Evolutionary conservation across 2,329 filamentous ascomycete species (phyloP), one percentile per base, ranked within the genome.

Genomic region (Botrytis squamosa): DNA sequence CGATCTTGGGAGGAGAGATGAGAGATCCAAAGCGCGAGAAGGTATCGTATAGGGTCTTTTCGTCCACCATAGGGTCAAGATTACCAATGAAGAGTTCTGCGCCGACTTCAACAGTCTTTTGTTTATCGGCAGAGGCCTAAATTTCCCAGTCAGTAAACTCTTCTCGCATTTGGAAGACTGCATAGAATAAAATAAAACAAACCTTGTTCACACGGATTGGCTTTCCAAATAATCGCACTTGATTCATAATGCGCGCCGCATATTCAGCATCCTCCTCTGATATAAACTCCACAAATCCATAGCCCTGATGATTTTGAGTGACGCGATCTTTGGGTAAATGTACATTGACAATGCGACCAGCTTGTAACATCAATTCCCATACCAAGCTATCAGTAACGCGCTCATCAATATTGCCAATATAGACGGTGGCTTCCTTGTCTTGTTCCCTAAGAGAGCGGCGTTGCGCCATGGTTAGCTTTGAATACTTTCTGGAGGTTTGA

Each of bases 271-370:
- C 96, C 80, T 94, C 91, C 82, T 97, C 94, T 78, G 92, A 95
- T 81, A 94, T 95, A 83, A 98, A 99, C 84, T 99, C 96, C 83
- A 99, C 96, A 84, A 99, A 99, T 80, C 96, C 96, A 86, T 98
- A 99, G 79, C 96, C 96, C 84, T 98, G 96, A 83, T 99, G 96
- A 73, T 91, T 92, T 81, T 98, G 94, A 65, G 96, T 98, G 79
- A 99, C 96, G 83, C 96, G 93, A 84, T 99, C 96, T 86, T 98
- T 97, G 73, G 96, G 96, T 81, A 99, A 91, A 85, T 99, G 96
- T 76, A 99, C 95, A 84, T 98, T 98, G 81, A 97, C 93, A 80
- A 99, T 97, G 79, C 95, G 95, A 72, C 96, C 96, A 82, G 95
- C 94, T 85, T 99, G 96, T 73, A 98, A 91, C 94, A 98, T 98